Evolutionary conservation across 768 basidiomycete species (phyloP), one percentile per base, ranked within the genome.

Genomic region (Auricularia sp.): DNA sequence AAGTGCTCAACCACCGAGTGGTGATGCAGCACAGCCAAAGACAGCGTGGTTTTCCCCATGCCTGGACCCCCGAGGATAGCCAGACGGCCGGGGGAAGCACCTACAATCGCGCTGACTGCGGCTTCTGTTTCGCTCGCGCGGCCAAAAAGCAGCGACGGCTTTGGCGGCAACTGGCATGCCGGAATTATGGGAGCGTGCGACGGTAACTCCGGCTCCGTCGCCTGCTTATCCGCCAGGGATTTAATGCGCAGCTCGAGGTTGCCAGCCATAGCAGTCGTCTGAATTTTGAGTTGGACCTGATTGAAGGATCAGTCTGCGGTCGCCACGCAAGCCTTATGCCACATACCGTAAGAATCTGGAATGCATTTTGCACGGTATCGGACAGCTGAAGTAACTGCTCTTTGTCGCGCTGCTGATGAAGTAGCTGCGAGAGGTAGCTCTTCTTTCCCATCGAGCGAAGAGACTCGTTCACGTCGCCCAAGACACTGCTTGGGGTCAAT

Each of bases 1-100:
- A 75, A 77, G 3, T 59, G 67, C 3, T 67, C 47, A 29, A 67
- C 64, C 8, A 77, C 64, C 10, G 61, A 54, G n/a, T 64, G 35
- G 35, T 72, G 65, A 36, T 74, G 68, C 43, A 74, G 70, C 21
- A 77, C 71, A 3, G 74, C 73, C 6, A 77, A 70, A 1, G 78
- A 75, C 36, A 74, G 66, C 3, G 75, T 68, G 3, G 78, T 77
- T 67, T 79, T 79, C 16, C 78, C 77, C 67, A 77, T 77, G 18
- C 78, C 78, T 2, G 76, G 78, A 3, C 63, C 42, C 8, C 72
- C 72, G 44, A 73, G 67, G 61, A 73, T 67, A 58, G 61, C 68
- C 61, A 63, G 59, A 36, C 14, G 64, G 4, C 21, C 56, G 12
- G 56, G 23, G 3, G 12, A 14, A 23, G 23, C 56, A 7, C 29